phyloP scores from a whole-genome alignment of 495 filamentous ascomycete species.

The Rhizodiscina lignyota region DNA sequence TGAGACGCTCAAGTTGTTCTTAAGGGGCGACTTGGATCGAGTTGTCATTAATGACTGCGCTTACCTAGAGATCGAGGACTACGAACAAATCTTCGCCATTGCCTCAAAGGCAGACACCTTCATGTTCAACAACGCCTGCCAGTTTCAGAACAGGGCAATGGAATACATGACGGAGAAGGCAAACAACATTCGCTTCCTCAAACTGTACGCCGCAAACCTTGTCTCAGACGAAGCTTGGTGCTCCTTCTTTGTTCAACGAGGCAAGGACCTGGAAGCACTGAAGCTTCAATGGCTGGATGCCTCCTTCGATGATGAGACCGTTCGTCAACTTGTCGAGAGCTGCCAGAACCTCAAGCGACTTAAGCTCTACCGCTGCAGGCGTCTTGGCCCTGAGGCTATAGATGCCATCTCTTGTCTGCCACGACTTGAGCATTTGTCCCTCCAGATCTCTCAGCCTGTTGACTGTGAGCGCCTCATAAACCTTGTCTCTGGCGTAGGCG shows the following conservation, averaged over 20 bases:
- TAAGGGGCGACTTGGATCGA: slow-evolving; percentile 45
- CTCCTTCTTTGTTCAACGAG: slow-evolving; percentile 42
- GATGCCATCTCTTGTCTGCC: slow-evolving; percentile 35
- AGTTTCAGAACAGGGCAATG: slow-evolving; percentile 69
- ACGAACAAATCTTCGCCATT: slow-evolving; percentile 61
- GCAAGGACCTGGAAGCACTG: slow-evolving; percentile 43
- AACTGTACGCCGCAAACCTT: slow-evolving; percentile 67
- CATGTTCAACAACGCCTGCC: slow-evolving; percentile 62
- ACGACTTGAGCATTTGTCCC: slow-evolving; percentile 53
- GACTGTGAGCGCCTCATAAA: slow-evolving; percentile 37
- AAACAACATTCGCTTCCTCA: slow-evolving; percentile 39
- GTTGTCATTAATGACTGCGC: slow-evolving; percentile 70
- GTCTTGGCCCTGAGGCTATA: slow-evolving; percentile 30
- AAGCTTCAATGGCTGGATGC: slow-evolving; percentile 52
- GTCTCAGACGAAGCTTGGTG: slow-evolving; percentile 56
- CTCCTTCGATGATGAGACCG: slow-evolving; percentile 53
- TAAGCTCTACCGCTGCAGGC: slow-evolving; percentile 49
- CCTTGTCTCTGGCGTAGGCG: slow-evolving; percentile 42
- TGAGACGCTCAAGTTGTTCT: slow-evolving; percentile 56
- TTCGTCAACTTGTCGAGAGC: slow-evolving; percentile 33
- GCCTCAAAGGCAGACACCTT: slow-evolving; percentile 49
- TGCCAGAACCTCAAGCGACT: slow-evolving; percentile 53
- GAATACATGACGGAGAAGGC: slow-evolving; percentile 61
- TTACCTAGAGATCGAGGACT: slow-evolving; percentile 58
- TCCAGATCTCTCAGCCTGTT: slow-evolving; percentile 40